Base-by-base conservation (phyloP, 306 rosid species). In the Cicer pinnatifidum region DNA sequence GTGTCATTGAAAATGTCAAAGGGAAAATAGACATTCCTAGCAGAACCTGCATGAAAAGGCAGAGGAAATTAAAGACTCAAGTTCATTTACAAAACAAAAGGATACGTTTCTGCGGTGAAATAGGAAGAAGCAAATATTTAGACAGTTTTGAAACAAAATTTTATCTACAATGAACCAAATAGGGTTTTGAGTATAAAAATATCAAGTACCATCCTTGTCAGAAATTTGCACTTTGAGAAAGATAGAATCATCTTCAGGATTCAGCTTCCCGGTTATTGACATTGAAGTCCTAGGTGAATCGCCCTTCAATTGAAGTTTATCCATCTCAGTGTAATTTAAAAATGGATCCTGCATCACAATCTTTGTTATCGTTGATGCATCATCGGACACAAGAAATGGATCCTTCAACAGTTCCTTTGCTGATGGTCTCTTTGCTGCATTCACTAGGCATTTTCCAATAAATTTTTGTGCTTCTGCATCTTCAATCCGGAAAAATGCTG, bases 201-300 rank as follows among this genome's bases (percentile, higher is more conserved):
- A 45, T 45, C 10, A 16, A 59, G 65, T 85, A 92, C 98, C 98
- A 72, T 90, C 81, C 69, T 87, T 77, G 82, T 87, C 87, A 23
- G 88, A 78, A 77, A 81, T 83, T 77, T 90, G 89, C 79, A 90
- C 95, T 88, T 85, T 90, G 75, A 92, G 90, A 81, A 90, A 87
- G 75, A 92, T 82, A 17, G 93, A 81, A 75, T 85, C 88, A 52
- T 86, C 86, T 79, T 90, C 91, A 8, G 89, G 87, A 76, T 90
- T 92, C 65, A 89, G 87, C 88, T 89, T 92, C 69, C 98, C 98
- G 3, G 93, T 90, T 78, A 92, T 92, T 72, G 90, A 85, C 98
- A 90, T 92, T 44, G 81, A 79, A 9, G 86, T 92, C 80, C 90
- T 82, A 39, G 72, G 57, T 57, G 48, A 67, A 68, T 68, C 75